A percentile compares a stretch with the other conserved stretches of the same genome.
These are phyloP conservation scores for Cercospora berteroae DNA, from an alignment of 2,329 filamentous ascomycete species.

Conservation along the genomic window DNA sequence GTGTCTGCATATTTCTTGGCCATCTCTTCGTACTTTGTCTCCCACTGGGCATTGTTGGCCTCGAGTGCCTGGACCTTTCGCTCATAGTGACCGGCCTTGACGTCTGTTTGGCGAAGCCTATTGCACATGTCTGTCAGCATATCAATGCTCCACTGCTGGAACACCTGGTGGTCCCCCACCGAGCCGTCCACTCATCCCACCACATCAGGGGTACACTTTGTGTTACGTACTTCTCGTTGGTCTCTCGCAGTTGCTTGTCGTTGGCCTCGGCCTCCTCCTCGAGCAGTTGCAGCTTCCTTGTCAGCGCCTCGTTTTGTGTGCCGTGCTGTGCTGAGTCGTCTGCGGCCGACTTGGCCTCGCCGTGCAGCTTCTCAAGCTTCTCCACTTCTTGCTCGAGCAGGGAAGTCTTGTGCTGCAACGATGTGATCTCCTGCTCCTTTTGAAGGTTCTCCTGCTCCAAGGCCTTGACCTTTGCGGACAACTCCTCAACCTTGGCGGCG, in stretches of 20 bases:
- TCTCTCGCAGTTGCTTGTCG: constrained; percentile 93
- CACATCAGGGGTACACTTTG: constrained; percentile 12
- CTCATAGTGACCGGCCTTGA: constrained; percentile 98
- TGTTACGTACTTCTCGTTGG: constrained; percentile 88
- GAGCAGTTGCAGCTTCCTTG: constrained; percentile 88
- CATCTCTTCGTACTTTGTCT: constrained; percentile 98
- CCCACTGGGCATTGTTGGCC: constrained; percentile 87
- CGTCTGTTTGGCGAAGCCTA: constrained; percentile 97
- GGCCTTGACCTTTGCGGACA: constrained; percentile 79
- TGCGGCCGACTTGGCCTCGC: constrained; percentile 82
- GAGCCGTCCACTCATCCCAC: constrained; percentile 17
- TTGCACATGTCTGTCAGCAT: constrained; percentile 8
- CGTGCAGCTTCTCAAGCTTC: constrained; percentile 80
- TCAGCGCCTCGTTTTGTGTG: constrained; percentile 86
- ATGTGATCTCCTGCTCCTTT: constrained; percentile 98
- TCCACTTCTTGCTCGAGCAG: constrained; percentile 87
- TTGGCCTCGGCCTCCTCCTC: constrained; percentile 97
- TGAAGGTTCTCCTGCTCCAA: constrained; percentile 92
- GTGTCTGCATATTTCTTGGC: constrained; percentile 78
- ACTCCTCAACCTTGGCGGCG: constrained; percentile 77
- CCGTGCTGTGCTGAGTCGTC: constrained; percentile 79
- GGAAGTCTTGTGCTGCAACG: constrained; percentile 90
- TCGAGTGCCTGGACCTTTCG: constrained; percentile 98
- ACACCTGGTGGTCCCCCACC: constrained; percentile 4
- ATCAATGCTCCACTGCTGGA: background rate